Percentiles rank a stretch among this genome's conserved stretches.
Conservation (phyloP, 2,329 filamentous ascomycete genomes). For the Graphilbum ipis-grandicollis region DNA sequence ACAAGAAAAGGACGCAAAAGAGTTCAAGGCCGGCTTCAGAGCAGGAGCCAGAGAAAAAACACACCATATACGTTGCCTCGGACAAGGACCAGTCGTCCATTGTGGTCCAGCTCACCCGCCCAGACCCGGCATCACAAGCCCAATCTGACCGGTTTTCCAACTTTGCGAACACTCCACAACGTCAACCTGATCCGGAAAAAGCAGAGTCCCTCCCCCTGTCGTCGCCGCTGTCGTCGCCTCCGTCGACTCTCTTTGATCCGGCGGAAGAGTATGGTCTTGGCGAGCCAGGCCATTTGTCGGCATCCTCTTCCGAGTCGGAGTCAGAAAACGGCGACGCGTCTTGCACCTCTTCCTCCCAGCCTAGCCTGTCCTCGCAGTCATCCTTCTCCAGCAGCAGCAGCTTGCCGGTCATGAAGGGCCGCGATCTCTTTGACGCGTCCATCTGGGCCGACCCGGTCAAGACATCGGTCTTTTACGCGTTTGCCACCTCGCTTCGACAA, state of each 20-base stretch:
- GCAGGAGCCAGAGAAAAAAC: neutral
- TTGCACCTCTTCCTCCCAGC: conserved; percentile 21
- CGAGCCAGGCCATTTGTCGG: too few relatives aligned
- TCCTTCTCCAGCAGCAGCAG: conserved; percentile 14
- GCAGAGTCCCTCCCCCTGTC: conserved; percentile 18
- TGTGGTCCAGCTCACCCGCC: too few relatives aligned
- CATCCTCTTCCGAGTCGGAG: conserved; percentile 5
- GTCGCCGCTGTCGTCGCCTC: conserved; percentile 40
- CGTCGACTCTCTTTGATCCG: conserved; percentile 33
- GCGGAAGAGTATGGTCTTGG: too few relatives aligned
- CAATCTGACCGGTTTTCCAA: neutral
- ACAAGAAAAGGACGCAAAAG: too few relatives aligned
- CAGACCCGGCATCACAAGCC: too few relatives aligned
- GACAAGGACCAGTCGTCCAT: conserved; percentile 1
- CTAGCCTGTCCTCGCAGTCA: conserved; percentile 14
- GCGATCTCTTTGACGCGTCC: conserved; percentile 53
- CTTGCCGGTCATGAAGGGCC: conserved; percentile 48
- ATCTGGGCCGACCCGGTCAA: conserved; percentile 52
- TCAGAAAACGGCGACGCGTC: conserved; percentile 28
- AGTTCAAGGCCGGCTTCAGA: too few relatives aligned
- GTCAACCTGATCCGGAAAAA: too few relatives aligned
- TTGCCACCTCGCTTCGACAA: conserved; percentile 49
- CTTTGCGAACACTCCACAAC: neutral
- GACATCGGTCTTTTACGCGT: conserved; percentile 56
- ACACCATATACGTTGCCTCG: neutral